Percentiles rank a stretch among this genome's conserved stretches.
phyloP scores from a whole-genome alignment of 345 rosid genomes.

The Populus pruinosa region DNA sequence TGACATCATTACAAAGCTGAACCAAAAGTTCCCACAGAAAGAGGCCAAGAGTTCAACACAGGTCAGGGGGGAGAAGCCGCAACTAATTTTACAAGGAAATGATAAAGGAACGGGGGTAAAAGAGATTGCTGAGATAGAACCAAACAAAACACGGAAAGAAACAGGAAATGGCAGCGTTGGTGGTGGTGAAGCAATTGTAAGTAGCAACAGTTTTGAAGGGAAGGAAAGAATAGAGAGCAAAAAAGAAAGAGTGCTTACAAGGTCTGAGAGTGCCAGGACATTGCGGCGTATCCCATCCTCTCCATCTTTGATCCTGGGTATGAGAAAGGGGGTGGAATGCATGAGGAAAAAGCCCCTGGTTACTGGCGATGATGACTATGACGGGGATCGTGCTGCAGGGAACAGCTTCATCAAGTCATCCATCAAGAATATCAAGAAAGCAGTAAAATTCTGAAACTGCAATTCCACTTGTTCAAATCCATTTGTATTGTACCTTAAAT shows the following conservation, averaged over 20 bases:
- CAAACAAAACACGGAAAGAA: slow-evolving; percentile 1
- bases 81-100: slow-evolving; percentile 8
- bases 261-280: slow-evolving; percentile 85
- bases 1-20: slow-evolving; percentile 51
- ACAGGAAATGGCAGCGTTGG: neutral
- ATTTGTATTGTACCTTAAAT: slow-evolving; percentile 3
- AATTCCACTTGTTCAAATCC: neutral
- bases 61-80: slow-evolving; percentile 23
- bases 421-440: slow-evolving; percentile 65
- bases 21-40: slow-evolving; percentile 51
- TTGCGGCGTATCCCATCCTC: slow-evolving; percentile 84
- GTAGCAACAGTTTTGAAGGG: slow-evolving; percentile 26
- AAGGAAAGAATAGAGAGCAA: slow-evolving; percentile 42
- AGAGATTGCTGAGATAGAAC: slow-evolving; percentile 21
- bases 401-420: slow-evolving; percentile 75
- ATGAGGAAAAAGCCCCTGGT: slow-evolving; percentile 75
- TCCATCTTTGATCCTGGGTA: slow-evolving; percentile 67
- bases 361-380: slow-evolving; percentile 47
- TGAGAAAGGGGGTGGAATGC: slow-evolving; percentile 83
- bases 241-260: slow-evolving; percentile 45
- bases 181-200: slow-evolving; percentile 18
- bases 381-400: slow-evolving; percentile 41
- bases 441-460: slow-evolving; percentile 42
- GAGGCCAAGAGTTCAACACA: slow-evolving; percentile 23
- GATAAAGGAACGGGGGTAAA: slow-evolving; percentile 17